Evolutionary conservation across 2,329 filamentous ascomycete genomes (phyloP).

Genomic region (Xylariaceae sp.): DNA sequence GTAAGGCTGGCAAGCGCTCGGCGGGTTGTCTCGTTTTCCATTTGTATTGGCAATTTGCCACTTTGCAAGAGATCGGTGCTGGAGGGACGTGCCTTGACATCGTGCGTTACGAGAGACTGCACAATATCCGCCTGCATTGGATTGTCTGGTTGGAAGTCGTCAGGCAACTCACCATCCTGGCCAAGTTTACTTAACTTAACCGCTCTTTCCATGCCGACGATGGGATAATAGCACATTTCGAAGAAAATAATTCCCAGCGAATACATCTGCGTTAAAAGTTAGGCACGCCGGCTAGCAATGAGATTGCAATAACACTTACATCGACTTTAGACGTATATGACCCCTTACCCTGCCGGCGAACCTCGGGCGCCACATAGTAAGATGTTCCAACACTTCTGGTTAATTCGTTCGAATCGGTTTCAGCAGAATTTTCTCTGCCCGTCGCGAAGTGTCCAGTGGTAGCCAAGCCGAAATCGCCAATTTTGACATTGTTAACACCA

Average conservation of each 20-base stretch:
- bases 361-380: slow-evolving; percentile 89
- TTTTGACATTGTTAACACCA: slow-evolving; percentile 81
- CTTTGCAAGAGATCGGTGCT: slow-evolving; percentile 78
- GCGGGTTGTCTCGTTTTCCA: slow-evolving; percentile 87
- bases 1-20: slow-evolving; percentile 76
- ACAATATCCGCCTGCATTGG: slow-evolving; percentile 78
- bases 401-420: slow-evolving; percentile 57
- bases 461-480: slow-evolving; percentile 93
- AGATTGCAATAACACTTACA: slow-evolving; percentile 43
- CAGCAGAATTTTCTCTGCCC: slow-evolving; percentile 47
- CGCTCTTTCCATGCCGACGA: slow-evolving; percentile 61
- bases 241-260: slow-evolving; percentile 97
- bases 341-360: slow-evolving; percentile 68
- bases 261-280: slow-evolving; percentile 65
- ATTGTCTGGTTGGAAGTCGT: slow-evolving; percentile 64
- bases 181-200: slow-evolving; percentile 63
- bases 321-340: slow-evolving; percentile 93
- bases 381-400: slow-evolving; percentile 72
- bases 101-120: slow-evolving; percentile 73
- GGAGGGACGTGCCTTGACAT: slow-evolving; percentile 75
- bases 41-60: slow-evolving; percentile 81
- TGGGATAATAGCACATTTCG: slow-evolving; percentile 79
- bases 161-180: slow-evolving; percentile 64
- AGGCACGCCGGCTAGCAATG: background rate
- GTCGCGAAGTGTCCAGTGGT: slow-evolving; percentile 76